Evolutionary conservation across 108 stramenopile species (phyloP).

Genomic region (Nitzschia putrida): DNA sequence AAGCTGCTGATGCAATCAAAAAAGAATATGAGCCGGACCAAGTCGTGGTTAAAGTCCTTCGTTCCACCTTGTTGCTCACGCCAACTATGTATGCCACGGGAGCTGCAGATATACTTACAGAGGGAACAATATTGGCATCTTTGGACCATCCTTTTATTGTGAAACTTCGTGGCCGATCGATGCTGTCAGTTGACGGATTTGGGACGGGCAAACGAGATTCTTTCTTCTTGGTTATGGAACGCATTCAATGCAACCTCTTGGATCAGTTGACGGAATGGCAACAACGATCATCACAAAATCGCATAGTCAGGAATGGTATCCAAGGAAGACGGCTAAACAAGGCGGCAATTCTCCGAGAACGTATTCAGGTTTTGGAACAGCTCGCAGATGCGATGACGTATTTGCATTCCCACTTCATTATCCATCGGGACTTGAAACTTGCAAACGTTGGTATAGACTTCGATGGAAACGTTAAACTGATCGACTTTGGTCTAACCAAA

Average conservation of each 20-base stretch:
- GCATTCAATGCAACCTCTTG: conserved; percentile 36
- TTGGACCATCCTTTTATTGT: conserved; percentile 44
- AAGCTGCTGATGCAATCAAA: conserved; percentile 14
- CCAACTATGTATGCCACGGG: conserved; percentile 34
- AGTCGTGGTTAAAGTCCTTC: conserved; percentile 37
- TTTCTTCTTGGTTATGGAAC: conserved; percentile 38
- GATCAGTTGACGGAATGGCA: conserved; percentile 39
- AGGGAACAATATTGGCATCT: conserved; percentile 33
- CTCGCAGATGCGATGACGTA: conserved; percentile 34
- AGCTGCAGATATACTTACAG: conserved; percentile 35
- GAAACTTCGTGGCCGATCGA: conserved; percentile 31
- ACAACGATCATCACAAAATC: neutral
- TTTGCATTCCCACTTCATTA: conserved; percentile 26
- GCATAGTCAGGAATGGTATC: neutral
- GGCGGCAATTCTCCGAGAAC: conserved; percentile 11
- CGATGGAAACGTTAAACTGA: conserved; percentile 28
- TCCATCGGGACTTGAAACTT: conserved; percentile 39
- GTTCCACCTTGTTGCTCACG: conserved; percentile 16
- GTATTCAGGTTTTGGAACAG: conserved; percentile 13
- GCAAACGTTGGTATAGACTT: conserved; percentile 38
- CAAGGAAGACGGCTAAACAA: conserved; percentile 7
- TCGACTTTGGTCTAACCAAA: conserved; percentile 50
- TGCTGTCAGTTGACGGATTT: conserved; percentile 32
- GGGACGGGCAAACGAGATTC: conserved; percentile 38
- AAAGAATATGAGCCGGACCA: conserved; percentile 17